Evolutionary conservation across 352 stramenopile species (phyloP), one percentile per base, ranked within the genome.

Genomic region (Pythium grandisporangium): DNA sequence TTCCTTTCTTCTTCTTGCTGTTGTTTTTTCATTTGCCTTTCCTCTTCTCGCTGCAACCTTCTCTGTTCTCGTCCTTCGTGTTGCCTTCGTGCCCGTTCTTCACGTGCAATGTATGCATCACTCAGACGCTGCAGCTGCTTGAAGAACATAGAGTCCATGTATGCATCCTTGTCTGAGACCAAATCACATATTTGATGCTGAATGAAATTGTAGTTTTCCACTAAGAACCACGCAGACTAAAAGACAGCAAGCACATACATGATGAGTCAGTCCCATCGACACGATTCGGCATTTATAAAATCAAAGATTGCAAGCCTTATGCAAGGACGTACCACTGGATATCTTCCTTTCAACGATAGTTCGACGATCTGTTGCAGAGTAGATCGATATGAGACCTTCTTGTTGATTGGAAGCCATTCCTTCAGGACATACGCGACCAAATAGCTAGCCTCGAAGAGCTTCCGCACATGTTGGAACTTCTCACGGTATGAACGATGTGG

Each of bases 181-280:
- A 92, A 34, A 52, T 86, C 81, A 26, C 42, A 83, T 29, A 92
- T 84, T 45, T 92, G 79, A 23, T 66, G 67, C 26, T 67, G 58
- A n/a, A 92, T 84, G 24, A 92, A 92, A 6, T 73, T 61, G 26
- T 71, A 87, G 22, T 92, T 89, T 29, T 88, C 80, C 53, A 89
- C 76, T 37, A 92, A 53, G 48, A 92, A 92, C 71, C 76, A 87
- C 10, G 61, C 74, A 19, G 79, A 83, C 75, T 89, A 33, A 24
- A 55, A 27, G 21, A 44, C 30, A 41, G 25, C 12, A 37, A 13
- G 36, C 14, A 27, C 13, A 29, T 8, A 27, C 27, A 45, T 29
- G 17, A 16, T 36, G 25, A 27, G 43, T 11, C 25, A 30, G 4
- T 33, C 37, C 38, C n/a, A 34, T 3, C 23, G 32, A 53, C n/a